Evolutionary conservation across 2,329 filamentous ascomycete species (phyloP).

Genomic region (Fusarium beomiforme): DNA sequence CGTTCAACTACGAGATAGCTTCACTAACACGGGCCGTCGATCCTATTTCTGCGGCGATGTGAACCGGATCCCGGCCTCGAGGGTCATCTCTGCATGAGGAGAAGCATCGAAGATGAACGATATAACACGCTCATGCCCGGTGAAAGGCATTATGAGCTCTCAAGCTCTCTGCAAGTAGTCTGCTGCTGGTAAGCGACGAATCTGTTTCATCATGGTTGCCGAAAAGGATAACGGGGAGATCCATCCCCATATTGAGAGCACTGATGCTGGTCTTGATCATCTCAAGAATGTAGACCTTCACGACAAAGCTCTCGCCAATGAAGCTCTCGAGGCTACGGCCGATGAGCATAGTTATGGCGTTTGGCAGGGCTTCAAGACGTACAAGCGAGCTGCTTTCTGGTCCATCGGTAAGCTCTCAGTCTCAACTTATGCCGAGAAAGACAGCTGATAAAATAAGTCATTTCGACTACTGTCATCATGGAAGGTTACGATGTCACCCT

Average conservation of each 20-base stretch:
- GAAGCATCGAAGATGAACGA: not conserved
- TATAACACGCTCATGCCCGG: constrained; percentile 18
- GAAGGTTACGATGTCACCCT: constrained; percentile 62
- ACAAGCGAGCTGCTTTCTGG: constrained; percentile 54
- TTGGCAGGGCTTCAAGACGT: constrained; percentile 50
- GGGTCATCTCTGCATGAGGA: constrained; percentile 16
- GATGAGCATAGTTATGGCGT: constrained; percentile 51
- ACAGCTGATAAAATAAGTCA: constrained; percentile 42
- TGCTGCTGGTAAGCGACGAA: constrained; percentile 3
- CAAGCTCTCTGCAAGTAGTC: not conserved
- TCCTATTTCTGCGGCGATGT: constrained; percentile 32
- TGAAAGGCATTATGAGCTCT: not conserved
- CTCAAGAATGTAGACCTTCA: constrained; percentile 48
- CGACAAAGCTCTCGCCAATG: constrained; percentile 51
- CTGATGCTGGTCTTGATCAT: constrained; percentile 44
- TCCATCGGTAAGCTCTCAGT: constrained; percentile 45
- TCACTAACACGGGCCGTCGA: constrained; percentile 36
- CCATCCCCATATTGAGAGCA: constrained; percentile 45
- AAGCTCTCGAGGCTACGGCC: constrained; percentile 49
- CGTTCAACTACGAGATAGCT: not conserved
- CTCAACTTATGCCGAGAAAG: too few relatives aligned
- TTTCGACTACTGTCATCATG: constrained; percentile 61
- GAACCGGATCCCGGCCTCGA: constrained; percentile 6
- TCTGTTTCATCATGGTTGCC: constrained; percentile 30
- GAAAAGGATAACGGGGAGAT: constrained; percentile 33